Conservation (phyloP, 2,329 filamentous ascomycete species). For the Aureobasidium lini region DNA sequence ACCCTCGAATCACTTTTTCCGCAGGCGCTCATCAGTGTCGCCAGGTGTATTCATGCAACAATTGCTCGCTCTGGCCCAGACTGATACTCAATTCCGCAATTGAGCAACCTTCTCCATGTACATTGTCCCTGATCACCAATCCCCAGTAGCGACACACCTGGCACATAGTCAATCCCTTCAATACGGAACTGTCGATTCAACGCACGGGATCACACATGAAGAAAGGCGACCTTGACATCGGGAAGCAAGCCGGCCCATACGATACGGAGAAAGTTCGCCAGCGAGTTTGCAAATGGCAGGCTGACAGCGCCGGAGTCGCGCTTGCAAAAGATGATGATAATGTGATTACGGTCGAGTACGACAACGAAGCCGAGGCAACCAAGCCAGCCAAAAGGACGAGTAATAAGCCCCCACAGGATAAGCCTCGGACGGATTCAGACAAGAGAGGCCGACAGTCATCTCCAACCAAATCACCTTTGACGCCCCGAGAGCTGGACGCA, state of each 20-base stretch:
- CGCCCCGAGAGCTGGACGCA: constrained; percentile 20
- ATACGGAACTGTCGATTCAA: neutral
- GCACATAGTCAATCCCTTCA: neutral
- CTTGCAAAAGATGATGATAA: constrained; percentile 41
- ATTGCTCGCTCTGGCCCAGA: neutral
- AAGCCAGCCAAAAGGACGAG: constrained; percentile 14
- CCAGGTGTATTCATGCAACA: neutral
- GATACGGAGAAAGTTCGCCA: constrained; percentile 50
- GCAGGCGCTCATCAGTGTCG: no score
- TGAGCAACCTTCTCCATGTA: neutral
- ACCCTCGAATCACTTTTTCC: no score
- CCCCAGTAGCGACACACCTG: neutral
- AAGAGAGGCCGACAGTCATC: neutral
- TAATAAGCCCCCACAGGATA: constrained; percentile 8
- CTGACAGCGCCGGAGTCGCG: constrained; percentile 61
- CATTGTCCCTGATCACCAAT: neutral
- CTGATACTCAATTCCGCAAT: neutral
- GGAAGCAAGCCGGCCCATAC: constrained; percentile 9
- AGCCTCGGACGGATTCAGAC: neutral
- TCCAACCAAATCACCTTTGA: constrained; percentile 5
- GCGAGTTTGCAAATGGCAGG: constrained; percentile 80
- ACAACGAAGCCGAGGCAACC: constrained; percentile 26
- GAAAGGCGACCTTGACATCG: constrained; percentile 3
- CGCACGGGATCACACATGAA: neutral
- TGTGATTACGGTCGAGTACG: constrained; percentile 52